Base-by-base conservation (phyloP, 78 protist species). In the Isochrysis galbana region DNA sequence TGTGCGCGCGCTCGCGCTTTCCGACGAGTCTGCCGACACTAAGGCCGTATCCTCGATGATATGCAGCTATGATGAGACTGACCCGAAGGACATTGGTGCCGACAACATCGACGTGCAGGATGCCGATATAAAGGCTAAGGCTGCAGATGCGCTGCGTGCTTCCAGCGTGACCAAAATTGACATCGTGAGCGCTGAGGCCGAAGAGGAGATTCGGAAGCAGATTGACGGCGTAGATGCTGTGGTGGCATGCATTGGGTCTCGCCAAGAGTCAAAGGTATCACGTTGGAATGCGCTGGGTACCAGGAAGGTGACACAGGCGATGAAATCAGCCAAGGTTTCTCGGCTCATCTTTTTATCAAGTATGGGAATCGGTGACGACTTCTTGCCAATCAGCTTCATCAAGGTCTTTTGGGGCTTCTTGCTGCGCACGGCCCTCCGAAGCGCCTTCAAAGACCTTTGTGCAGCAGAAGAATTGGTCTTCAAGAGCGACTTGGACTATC, bases 1-100 rank as follows among this genome's bases (percentile, higher is more conserved):
- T 14, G 87, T 78, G 87, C 87, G 87, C 0, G 54, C 87, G 19
- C 26, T 78, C 54, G 87, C 54, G n/a, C 87, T 78, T 22, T 78
- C 19, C 34, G 45, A 19, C 32, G 51, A 32, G 32, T 2, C 4
- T 14, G 54, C n/a, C n/a, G 87, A n/a, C n/a, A n/a, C n/a, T n/a
- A n/a, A n/a, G n/a, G n/a, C n/a, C n/a, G n/a, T n/a, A n/a, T n/a
- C n/a, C n/a, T n/a, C n/a, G n/a, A n/a, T n/a, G n/a, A n/a, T n/a
- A 78, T 14, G 44, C 4, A 22, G 22, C 48, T 1, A 32, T 5
- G 36, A 2, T 4, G 22, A 25, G 38, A 1, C 21, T 25, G 54
- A 42, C 22, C 55, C 47, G 34, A 51, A 78, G 19, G 47, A 42
- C 54, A 78, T 25, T 25, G 54, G 26, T 26, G 87, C 21, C 22